Evolutionary conservation across 352 stramenopile genomes (phyloP).

Genomic region (Globisporangium lucens): DNA sequence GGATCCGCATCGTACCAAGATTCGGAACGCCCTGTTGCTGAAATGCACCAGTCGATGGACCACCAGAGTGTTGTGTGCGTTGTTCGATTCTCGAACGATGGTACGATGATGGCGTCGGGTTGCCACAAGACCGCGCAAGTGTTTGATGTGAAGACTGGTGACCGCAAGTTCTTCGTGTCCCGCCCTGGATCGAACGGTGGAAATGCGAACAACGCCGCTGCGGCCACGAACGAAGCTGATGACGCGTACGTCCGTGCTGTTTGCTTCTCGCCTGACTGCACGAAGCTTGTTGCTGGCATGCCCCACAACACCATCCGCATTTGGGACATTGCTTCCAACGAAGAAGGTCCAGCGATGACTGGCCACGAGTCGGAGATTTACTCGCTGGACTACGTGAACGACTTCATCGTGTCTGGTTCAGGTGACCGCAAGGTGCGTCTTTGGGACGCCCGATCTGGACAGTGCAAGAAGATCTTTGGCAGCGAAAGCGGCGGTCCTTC

Average conservation of each 20-base stretch:
- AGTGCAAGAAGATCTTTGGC: constrained; percentile 85
- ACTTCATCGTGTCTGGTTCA: constrained; percentile 85
- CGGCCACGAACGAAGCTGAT: constrained; percentile 61
- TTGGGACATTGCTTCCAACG: constrained; percentile 85
- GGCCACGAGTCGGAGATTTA: constrained; percentile 88
- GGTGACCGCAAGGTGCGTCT: constrained; percentile 81
- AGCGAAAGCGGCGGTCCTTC: constrained; percentile 76
- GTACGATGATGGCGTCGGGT: constrained; percentile 82
- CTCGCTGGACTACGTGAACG: constrained; percentile 82
- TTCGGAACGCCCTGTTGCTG: constrained; percentile 71
- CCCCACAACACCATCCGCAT: constrained; percentile 86
- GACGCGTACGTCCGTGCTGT: constrained; percentile 83
- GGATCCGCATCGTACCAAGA: constrained; percentile 68
- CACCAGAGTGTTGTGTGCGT: constrained; percentile 88
- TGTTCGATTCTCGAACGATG: constrained; percentile 80
- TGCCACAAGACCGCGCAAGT: constrained; percentile 87
- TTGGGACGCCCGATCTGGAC: constrained; percentile 76
- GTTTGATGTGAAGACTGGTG: constrained; percentile 83
- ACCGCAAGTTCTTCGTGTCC: constrained; percentile 80
- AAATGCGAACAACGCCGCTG: constrained; percentile 27
- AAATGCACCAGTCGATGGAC: constrained; percentile 89
- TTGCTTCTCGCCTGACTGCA: constrained; percentile 82
- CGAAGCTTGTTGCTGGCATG: constrained; percentile 85
- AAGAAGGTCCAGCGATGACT: constrained; percentile 77
- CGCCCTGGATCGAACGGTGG: constrained; percentile 49